A percentile compares a stretch with the other conserved stretches of the same genome.
phyloP scores from a whole-genome alignment of 1,284 basidiomycete genomes.

The Ustilago sp. region DNA sequence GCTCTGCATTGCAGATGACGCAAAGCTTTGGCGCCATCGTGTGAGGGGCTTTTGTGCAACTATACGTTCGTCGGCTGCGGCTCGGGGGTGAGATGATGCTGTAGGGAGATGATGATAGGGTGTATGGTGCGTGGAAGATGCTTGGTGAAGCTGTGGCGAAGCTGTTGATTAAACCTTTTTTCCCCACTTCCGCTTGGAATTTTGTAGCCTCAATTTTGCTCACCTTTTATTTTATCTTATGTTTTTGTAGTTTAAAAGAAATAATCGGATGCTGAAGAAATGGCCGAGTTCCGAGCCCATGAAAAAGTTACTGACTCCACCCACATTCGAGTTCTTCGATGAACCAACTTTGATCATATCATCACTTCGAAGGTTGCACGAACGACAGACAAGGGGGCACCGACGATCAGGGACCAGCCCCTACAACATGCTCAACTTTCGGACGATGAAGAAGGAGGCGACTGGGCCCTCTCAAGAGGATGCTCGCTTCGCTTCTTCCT shows the following conservation, averaged over 20 bases:
- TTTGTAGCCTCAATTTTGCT: slow-evolving; percentile 1
- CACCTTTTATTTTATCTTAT: no score
- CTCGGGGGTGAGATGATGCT: not conserved
- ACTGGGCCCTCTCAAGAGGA: slow-evolving; percentile 9
- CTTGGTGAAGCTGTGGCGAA: slow-evolving; percentile 13
- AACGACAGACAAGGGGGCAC: not conserved
- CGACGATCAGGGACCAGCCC: not conserved
- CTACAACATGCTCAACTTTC: slow-evolving; percentile 27
- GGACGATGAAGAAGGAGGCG: slow-evolving; percentile 33
- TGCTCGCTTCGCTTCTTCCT: not conserved
- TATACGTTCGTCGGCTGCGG: not conserved
- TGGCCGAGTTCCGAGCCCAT: slow-evolving; percentile 15
- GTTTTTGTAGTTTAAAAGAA: not conserved
- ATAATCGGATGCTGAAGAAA: no score
- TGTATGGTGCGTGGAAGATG: not conserved
- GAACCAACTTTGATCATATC: not conserved
- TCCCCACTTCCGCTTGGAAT: slow-evolving; percentile 10
- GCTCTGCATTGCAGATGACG: slow-evolving; percentile 79
- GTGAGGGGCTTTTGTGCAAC: not conserved
- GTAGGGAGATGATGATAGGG: not conserved
- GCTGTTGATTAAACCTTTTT: not conserved
- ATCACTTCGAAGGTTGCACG: not conserved
- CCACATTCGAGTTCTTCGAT: slow-evolving; percentile 5
- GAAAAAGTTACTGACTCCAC: slow-evolving; percentile 2
- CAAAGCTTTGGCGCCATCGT: slow-evolving; percentile 71